Base-by-base conservation (phyloP, 2,329 filamentous ascomycete species). In the Monosporascus ibericus region DNA sequence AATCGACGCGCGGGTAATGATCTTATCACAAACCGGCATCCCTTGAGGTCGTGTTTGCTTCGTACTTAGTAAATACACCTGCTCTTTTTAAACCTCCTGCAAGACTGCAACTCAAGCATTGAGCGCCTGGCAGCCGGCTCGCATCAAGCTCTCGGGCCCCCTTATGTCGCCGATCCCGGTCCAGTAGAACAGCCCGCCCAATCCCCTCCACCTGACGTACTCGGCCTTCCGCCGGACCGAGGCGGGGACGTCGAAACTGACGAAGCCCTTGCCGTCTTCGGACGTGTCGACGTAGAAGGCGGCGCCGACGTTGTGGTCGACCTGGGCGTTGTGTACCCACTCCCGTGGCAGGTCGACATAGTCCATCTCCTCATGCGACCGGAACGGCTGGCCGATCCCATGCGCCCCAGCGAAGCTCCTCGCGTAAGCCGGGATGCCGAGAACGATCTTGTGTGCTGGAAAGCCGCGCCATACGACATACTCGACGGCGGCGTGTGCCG, bases 121-220 rank as follows among this genome's bases (percentile, higher is more conserved):
- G 55, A 86, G 65, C 2, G 75, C 78, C 52, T 78, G 71, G 61
- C 78, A 84, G 5, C 84, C 84, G 34, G 81, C 79, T 50, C 76
- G 76, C 24, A 87, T 78, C 55, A 88, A 63, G 63, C 84, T 87
- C 58, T 78, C 71, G 8, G 67, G 59, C 2, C 75, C 79, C 40
- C 70, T 66, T 7, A 75, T 72, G 68, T 87, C 85, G 0, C 78
- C 81, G 2, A 78, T 78, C 2, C 84, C 83, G 39, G 84, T 84
- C 85, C 85, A 87, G 68, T 86, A 87, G 65, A 87, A 87, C 30
- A 88, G 58, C 0, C 85, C 85, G 0, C 77, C 84, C 1, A 88
- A 69, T 1, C 74, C 73, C 53, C 75, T 73, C 37, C 72, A 68
- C 47, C 74, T 77, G 47, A 77, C 82, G 60, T 81, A 86, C 37